Evolutionary conservation across 2,329 filamentous ascomycete genomes (phyloP).

Genomic region (Trichophyton verrucosum): DNA sequence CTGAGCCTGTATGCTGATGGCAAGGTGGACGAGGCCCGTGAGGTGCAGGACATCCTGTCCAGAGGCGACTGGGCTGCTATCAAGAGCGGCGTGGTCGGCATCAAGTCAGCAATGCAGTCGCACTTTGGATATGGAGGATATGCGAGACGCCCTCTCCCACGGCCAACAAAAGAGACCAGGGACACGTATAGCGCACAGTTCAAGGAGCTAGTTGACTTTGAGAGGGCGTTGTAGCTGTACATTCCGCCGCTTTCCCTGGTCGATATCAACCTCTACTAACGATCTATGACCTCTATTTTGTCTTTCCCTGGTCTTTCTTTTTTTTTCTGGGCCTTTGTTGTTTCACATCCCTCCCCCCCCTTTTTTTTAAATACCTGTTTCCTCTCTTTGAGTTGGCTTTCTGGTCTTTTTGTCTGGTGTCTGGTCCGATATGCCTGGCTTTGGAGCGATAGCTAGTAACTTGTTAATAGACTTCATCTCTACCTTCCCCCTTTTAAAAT

Average conservation of each 20-base stretch:
- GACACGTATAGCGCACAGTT: slow-evolving; percentile 91
- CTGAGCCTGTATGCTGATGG: slow-evolving; percentile 50
- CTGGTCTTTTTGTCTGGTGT: neutral
- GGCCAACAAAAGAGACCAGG: slow-evolving; percentile 66
- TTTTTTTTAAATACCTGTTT: neutral
- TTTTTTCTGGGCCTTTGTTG: neutral
- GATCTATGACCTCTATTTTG: neutral
- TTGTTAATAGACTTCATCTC: neutral
- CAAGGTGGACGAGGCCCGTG: slow-evolving; percentile 46
- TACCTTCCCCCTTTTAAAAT: neutral
- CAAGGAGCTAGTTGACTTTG: slow-evolving; percentile 39
- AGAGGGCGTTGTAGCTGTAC: slow-evolving; percentile 10
- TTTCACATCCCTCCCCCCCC: too few species aligned
- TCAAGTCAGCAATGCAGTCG: slow-evolving; percentile 51
- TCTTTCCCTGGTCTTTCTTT: neutral
- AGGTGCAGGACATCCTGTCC: slow-evolving; percentile 53
- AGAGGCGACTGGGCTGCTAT: slow-evolving; percentile 59
- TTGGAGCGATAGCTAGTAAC: neutral
- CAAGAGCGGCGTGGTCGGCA: slow-evolving; percentile 55
- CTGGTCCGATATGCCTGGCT: neutral
- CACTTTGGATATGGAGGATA: slow-evolving; percentile 55
- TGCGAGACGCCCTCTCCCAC: slow-evolving; percentile 42
- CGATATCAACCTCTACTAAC: neutral
- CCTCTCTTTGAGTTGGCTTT: neutral
- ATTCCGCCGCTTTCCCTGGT: neutral